Percentiles rank a stretch among this genome's conserved stretches.
Conservation (phyloP, 2,329 filamentous ascomycete genomes). For the Aspergillus pseudotamarii region DNA sequence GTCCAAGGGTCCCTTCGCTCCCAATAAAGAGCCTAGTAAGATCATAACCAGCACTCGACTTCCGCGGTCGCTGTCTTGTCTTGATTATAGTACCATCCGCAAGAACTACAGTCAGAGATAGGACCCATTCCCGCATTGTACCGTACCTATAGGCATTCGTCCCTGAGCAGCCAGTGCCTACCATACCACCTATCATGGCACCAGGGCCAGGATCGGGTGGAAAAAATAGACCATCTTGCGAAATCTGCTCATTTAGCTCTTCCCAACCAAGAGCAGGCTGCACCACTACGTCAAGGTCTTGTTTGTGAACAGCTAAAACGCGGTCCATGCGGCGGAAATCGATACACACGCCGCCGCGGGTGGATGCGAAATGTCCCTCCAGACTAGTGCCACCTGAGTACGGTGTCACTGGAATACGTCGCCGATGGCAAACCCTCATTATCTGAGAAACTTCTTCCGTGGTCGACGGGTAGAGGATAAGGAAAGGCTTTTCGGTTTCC, state of each 20-base stretch:
- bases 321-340: conserved; percentile 86
- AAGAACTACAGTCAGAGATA: conserved; percentile 82
- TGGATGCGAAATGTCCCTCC: conserved; percentile 86
- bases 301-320: conserved; percentile 74
- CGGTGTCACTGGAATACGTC: conserved; percentile 80
- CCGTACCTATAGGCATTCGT: conserved; percentile 93
- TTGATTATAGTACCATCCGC: conserved; percentile 89
- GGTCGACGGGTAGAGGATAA: conserved; percentile 73
- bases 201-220: conserved; percentile 89
- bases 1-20: conserved; percentile 85
- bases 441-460: conserved; percentile 85
- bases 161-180: conserved; percentile 60
- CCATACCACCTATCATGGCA: conserved; percentile 82
- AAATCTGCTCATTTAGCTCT: conserved; percentile 75
- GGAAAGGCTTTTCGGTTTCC: conserved; percentile 48
- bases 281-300: conserved; percentile 74
- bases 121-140: conserved; percentile 93
- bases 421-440: conserved; percentile 83
- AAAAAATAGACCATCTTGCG: conserved; percentile 78
- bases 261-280: conserved; percentile 88
- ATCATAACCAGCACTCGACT: conserved; percentile 90
- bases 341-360: conserved; percentile 78
- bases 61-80: conserved; percentile 83
- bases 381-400: conserved; percentile 88
- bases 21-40: conserved; percentile 88